These are phyloP conservation scores for Epichloe hybrida DNA, from an alignment of 2,329 filamentous ascomycete genomes.

Conservation along the genomic window DNA sequence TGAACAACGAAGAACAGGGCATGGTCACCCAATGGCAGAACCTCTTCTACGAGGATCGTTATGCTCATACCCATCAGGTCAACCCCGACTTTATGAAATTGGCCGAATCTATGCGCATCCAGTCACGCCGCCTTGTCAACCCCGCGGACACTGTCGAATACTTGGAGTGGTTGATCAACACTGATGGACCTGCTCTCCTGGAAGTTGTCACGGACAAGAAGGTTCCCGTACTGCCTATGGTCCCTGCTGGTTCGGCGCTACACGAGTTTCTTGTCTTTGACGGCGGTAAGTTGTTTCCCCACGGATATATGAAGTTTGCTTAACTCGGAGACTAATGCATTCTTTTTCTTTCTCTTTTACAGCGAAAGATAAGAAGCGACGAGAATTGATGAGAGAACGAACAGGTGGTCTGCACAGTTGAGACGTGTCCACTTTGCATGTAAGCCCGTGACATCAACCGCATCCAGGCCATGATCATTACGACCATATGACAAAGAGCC, in stretches of 20 bases:
- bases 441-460: not conserved
- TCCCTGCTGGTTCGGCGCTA: conserved; percentile 71
- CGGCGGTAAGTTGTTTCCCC: conserved; percentile 15
- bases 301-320: too few relatives aligned
- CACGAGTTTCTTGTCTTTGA: conserved; percentile 65
- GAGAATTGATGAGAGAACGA: conserved; percentile 52
- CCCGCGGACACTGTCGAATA: conserved; percentile 64
- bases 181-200: conserved; percentile 80
- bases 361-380: conserved; percentile 56
- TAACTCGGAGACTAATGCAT: conserved; percentile 20
- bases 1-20: conserved; percentile 96
- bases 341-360: conserved; percentile 1
- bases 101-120: conserved; percentile 79
- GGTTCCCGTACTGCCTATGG: conserved; percentile 95
- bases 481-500: too few relatives aligned
- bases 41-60: conserved; percentile 92
- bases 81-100: conserved; percentile 96
- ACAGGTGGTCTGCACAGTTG: conserved; percentile 35
- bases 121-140: conserved; percentile 57
- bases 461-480: not conserved
- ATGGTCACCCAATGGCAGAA: conserved; percentile 99
- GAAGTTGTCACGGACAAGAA: conserved; percentile 87
- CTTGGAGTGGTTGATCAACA: conserved; percentile 78
- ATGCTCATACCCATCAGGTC: conserved; percentile 79
- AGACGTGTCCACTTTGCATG: not conserved